These are phyloP conservation scores for Fusarium guadeloupense DNA, from an alignment of 2,329 filamentous ascomycete species.

Conservation along the genomic window DNA sequence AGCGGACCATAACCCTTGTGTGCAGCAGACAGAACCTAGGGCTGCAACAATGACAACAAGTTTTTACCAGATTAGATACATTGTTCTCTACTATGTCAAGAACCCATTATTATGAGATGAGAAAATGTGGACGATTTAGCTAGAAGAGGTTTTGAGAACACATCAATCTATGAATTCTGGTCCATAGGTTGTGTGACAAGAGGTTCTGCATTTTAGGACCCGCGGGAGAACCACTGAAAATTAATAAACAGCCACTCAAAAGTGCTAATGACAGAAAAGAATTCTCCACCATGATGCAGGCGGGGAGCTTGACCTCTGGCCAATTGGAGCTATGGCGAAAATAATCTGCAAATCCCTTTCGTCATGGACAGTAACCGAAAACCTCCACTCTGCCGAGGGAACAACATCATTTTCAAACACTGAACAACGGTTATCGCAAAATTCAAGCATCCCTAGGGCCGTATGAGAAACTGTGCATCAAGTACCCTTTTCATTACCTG, in stretches of 20 bases:
- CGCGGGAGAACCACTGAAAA: slow-evolving; percentile 16
- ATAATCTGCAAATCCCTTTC: slow-evolving; percentile 45
- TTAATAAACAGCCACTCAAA: slow-evolving; percentile 15
- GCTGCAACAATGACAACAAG: too few species aligned
- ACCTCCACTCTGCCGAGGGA: slow-evolving; percentile 45
- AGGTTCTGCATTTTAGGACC: too few species aligned
- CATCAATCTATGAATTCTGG: too few species aligned
- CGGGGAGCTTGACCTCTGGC: slow-evolving; percentile 1
- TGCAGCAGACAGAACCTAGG: too few species aligned
- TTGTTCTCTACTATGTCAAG: too few species aligned
- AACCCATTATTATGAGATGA: too few species aligned
- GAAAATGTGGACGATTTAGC: too few species aligned
- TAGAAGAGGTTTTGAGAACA: too few species aligned
- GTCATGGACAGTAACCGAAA: slow-evolving; percentile 45
- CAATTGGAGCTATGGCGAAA: slow-evolving; percentile 37
- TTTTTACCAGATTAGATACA: too few species aligned
- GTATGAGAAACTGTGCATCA: slow-evolving; percentile 35
- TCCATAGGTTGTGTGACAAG: too few species aligned
- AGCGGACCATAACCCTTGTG: slow-evolving; percentile 8
- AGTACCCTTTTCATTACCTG: slow-evolving; percentile 21
- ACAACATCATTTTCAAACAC: slow-evolving; percentile 17
- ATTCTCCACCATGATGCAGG: slow-evolving; percentile 10
- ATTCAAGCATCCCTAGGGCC: slow-evolving; percentile 11
- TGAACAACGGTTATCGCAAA: slow-evolving; percentile 20
- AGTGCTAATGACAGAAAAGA: not conserved